Percentiles rank a stretch among this genome's conserved stretches.
phyloP scores from a whole-genome alignment of 2,329 filamentous ascomycete species.

The Aspergillus proliferans region DNA sequence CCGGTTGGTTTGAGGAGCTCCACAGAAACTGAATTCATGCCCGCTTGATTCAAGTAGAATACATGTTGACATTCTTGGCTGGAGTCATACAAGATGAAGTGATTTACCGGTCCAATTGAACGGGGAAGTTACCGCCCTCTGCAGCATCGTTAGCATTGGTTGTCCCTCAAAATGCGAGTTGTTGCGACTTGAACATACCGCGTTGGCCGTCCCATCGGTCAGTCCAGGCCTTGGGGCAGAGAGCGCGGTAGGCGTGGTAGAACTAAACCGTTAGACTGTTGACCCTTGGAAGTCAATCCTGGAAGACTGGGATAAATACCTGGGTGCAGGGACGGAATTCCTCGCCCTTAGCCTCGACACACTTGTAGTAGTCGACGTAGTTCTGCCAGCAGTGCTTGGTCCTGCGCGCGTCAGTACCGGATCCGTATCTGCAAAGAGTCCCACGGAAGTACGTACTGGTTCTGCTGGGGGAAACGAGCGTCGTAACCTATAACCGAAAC shows the following conservation, averaged over 20 bases:
- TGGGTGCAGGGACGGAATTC: conserved; percentile 95
- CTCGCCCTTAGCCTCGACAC: conserved; percentile 96
- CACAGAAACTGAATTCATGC: conserved; percentile 22
- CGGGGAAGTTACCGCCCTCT: conserved; percentile 54
- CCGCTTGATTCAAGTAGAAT: conserved; percentile 32
- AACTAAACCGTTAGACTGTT: conserved; percentile 55
- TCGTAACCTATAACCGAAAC: conserved; percentile 70
- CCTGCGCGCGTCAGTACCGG: conserved; percentile 27
- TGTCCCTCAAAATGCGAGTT: not conserved
- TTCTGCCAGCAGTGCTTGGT: conserved; percentile 99
- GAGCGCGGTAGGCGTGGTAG: conserved; percentile 90
- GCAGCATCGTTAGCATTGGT: conserved; percentile 5
- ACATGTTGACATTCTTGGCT: conserved; percentile 29
- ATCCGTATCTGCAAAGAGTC: not conserved
- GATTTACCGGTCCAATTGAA: conserved; percentile 42
- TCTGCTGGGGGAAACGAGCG: conserved; percentile 96
- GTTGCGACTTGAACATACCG: conserved; percentile 53
- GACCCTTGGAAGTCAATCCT: not conserved
- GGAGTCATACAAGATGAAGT: conserved; percentile 16
- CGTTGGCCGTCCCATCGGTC: conserved; percentile 96
- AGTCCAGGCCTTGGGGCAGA: conserved; percentile 94
- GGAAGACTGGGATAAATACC: conserved; percentile 49
- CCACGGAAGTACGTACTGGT: conserved; percentile 46
- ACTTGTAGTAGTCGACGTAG: conserved; percentile 99
- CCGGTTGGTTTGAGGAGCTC: not conserved